Conservation (phyloP, 495 filamentous ascomycete genomes). For the Aspergillus sclerotioniger region DNA sequence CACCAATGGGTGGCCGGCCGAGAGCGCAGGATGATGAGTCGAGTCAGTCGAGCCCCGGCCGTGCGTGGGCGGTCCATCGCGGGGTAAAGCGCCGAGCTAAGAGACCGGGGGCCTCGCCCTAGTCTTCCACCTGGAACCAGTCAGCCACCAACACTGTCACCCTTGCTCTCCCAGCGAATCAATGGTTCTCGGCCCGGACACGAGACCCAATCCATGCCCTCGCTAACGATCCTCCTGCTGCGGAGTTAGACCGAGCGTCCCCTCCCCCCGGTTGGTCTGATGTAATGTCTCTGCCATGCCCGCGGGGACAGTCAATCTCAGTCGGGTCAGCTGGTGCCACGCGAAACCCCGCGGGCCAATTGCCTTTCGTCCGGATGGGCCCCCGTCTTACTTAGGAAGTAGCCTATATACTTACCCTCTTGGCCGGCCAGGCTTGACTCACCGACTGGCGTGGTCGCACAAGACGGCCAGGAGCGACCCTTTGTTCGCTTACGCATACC, state of each 20-base stretch:
- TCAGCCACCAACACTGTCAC: neutral
- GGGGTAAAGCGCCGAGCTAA: neutral
- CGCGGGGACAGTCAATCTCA: neutral
- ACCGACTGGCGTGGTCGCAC: neutral
- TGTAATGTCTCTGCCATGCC: neutral
- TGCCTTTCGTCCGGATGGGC: too few relatives aligned
- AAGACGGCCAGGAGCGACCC: neutral
- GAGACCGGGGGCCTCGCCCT: neutral
- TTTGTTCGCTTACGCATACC: neutral
- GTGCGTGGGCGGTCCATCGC: neutral
- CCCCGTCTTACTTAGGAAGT: too few relatives aligned
- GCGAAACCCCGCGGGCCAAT: neutral
- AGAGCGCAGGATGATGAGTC: neutral
- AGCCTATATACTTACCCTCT: neutral
- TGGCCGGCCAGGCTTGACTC: neutral
- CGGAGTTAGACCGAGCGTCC: neutral
- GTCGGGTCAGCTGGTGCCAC: conserved; percentile 3
- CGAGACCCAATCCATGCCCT: neutral
- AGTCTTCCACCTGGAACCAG: neutral
- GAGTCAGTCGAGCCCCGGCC: neutral
- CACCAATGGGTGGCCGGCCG: neutral
- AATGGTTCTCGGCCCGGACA: neutral
- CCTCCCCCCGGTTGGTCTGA: neutral
- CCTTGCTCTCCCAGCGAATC: neutral
- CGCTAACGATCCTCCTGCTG: neutral